Evolutionary conservation across 768 basidiomycete genomes (phyloP).

Genomic region (Trametes cingulata): DNA sequence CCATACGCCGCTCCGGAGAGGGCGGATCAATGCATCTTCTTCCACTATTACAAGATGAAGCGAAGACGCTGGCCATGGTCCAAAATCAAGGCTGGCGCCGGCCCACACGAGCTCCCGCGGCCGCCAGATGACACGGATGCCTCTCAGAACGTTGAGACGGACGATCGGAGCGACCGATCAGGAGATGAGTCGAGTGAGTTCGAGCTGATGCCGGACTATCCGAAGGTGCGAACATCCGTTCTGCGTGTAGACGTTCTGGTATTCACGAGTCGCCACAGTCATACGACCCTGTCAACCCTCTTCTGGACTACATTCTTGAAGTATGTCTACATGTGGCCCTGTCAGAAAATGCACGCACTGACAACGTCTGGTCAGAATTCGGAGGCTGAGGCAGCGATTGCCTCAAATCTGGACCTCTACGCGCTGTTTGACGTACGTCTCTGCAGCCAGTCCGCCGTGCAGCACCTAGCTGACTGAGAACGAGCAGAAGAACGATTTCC

Average conservation of each 20-base stretch:
- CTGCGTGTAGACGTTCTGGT: not conserved
- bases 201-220: not conserved
- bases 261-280: not conserved
- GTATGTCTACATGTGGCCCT: not conserved
- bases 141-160: not conserved
- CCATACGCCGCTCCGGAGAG: not conserved
- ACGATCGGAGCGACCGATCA: not conserved
- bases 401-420: slow-evolving; percentile 8
- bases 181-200: not conserved
- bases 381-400: slow-evolving; percentile 9
- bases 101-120: slow-evolving; percentile 7
- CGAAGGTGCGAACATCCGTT: not conserved
- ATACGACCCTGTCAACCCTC: slow-evolving; percentile 9
- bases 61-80: not conserved
- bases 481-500: not conserved
- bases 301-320: slow-evolving; percentile 22
- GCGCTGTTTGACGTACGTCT: slow-evolving; percentile 3
- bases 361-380: not conserved
- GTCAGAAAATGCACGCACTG: too few relatives aligned
- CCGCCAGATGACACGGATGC: not conserved
- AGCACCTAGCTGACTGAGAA: too few relatives aligned
- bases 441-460: not conserved
- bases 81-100: slow-evolving; percentile 7
- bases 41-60: slow-evolving; percentile 22
- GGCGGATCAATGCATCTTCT: slow-evolving; percentile 19